Base-by-base conservation (phyloP, 208 protist species). In the Porcisia hertigi region DNA sequence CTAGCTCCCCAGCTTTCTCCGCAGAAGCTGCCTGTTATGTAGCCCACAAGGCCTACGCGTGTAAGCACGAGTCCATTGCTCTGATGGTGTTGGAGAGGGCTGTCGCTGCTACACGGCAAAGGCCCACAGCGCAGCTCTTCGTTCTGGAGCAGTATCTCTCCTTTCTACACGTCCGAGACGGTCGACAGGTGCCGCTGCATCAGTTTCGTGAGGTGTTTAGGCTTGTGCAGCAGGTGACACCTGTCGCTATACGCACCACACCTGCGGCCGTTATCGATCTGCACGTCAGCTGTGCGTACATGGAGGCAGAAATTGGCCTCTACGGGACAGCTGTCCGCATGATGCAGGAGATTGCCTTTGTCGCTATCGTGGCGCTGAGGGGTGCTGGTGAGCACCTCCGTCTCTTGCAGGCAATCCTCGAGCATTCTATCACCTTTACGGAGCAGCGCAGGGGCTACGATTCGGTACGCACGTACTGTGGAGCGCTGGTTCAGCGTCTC, bases 81-180 rank as follows among this genome's bases (percentile, higher is more conserved):
- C 74, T 88, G 64, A 75, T 73, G 43, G 66, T 88, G 75, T 75
- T 90, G 66, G 92, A 96, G 76, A 72, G 79, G 3, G 81, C 84
- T 20, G 63, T 91, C 34, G 77, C 80, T 8, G 71, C 69, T 7
- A 82, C 89, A 36, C 74, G 79, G 23, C 70, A 67, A n/a, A 41
- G 73, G 1, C 83, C 87, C 0, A 69, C 83, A 11, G 80, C 84
- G 34, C 71, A 88, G 34, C 49, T 93, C 0, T 88, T 92, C 55
- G 55, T 94, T 34, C 65, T 91, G 39, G 82, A 87, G 63, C 92
- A 96, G 75, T 92, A 92, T 52, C 71, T 94, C 5, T 90, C 89
- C 53, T 86, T 86, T 65, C 71, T 96, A 25, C 86, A 81, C 57
- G 11, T 87, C 60, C 81, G 53, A 8, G 60, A 86, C 76, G 84